phyloP scores from a whole-genome alignment of 176 grass and related monocot genomes.

The Guadua angustifolia region DNA sequence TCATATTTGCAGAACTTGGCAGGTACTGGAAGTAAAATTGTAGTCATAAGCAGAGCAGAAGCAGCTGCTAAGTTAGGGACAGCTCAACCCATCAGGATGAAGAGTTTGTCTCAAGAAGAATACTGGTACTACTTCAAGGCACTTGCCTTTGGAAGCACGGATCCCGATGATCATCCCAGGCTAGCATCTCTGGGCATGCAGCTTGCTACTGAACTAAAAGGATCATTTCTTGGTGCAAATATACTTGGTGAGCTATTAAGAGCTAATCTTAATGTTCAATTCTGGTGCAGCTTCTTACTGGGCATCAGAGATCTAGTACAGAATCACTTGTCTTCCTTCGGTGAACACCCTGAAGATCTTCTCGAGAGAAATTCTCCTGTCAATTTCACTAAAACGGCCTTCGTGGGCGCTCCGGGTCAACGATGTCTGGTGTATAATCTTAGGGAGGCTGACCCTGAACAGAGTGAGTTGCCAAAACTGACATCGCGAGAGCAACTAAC shows the following conservation, averaged over 20 bases:
- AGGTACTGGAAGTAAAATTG: conserved; percentile 33
- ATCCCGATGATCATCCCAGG: conserved; percentile 39
- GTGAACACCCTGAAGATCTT: neutral
- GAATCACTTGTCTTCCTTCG: neutral
- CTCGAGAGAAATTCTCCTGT: neutral
- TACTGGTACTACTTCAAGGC: conserved; percentile 55
- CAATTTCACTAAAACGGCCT: neutral
- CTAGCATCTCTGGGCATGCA: conserved; percentile 40
- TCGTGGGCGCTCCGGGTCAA: neutral
- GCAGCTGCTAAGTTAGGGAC: conserved; percentile 4
- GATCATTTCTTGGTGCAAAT: conserved; percentile 46
- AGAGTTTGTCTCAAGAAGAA: conserved; percentile 46
- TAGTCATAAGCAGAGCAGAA: conserved; percentile 23
- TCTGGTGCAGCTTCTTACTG: conserved; percentile 24
- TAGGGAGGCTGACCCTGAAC: too few species aligned
- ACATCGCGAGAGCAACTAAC: neutral
- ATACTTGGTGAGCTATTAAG: conserved; percentile 43
- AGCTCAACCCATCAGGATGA: conserved; percentile 42
- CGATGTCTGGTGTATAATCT: too few species aligned
- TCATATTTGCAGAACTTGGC: conserved; percentile 21
- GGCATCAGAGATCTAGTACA: conserved; percentile 17
- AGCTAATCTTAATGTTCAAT: conserved; percentile 28
- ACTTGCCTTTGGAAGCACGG: conserved; percentile 45
- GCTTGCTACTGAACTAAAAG: conserved; percentile 36
- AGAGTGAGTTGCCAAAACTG: too few species aligned